Base-by-base conservation (phyloP, 2,329 filamentous ascomycete genomes). In the Plenodomus lindquistii region DNA sequence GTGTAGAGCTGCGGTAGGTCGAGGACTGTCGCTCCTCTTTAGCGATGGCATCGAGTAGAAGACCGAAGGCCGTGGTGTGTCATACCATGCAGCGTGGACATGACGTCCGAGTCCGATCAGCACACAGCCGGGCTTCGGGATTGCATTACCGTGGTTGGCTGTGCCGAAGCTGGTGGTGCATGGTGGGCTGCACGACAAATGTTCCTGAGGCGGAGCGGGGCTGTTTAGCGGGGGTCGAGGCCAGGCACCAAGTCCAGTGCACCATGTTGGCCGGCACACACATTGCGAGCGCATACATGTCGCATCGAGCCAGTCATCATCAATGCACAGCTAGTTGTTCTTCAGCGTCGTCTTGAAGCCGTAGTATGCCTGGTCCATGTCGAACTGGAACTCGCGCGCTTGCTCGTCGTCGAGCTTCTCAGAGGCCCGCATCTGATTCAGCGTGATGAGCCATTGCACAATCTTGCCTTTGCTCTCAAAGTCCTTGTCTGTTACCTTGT, bases 381-480 rank as follows among this genome's bases (percentile, higher is more conserved):
- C 93, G 71, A 96, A 85, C 59, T 94, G 88, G 60, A 97, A 77
- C 72, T 99, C 91, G 48, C 93, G 81, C 5, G 89, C 89, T 74
- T 97, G 91, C 48, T 93, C 86, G 64, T 96, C 89, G 60, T 83
- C 87, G 60, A 99, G 74, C 71, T 96, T 91, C 65, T 97, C 92
- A 1, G 91, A 91, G 8, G 92, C 94, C 67, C 90, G 90, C 94
- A 99, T 97, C 75, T 97, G 92, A 70, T 99, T 99, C 56, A 99
- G 79, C 6, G 90, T 88, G 64, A 99, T 99, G 59, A 99, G 81
- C 94, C 94, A 99, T 72, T 97, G 92, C 47, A 99, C 91, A 62
- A 99, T 97, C 81, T 97, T 97, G 62, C 89, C 91, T 59, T 95
- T 87, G 68, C 87, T 92, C 60, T 97, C 92, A 70, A 99, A 99